These are phyloP conservation scores for Magnolia changhungtana DNA, from an alignment of 164 flowering plant genomes.

Conservation along the genomic window DNA sequence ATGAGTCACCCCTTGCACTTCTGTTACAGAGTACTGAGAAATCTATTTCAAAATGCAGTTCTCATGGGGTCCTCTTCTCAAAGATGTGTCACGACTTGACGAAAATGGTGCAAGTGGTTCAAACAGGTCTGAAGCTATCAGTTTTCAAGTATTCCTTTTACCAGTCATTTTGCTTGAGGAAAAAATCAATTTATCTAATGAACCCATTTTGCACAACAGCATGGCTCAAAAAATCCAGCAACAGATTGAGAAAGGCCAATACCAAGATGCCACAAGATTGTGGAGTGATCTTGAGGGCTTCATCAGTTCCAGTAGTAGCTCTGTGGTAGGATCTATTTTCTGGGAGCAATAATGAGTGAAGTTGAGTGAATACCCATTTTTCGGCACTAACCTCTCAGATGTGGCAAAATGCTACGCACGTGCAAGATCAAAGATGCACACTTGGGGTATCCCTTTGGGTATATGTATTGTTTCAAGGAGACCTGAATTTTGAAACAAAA, in stretches of 20 bases:
- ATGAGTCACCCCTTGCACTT: neutral
- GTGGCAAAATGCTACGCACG: neutral
- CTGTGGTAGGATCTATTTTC: constrained; percentile 47
- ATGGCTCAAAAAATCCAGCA: constrained; percentile 58
- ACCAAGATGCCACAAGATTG: constrained; percentile 47
- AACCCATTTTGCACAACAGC: constrained; percentile 34
- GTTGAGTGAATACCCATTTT: neutral
- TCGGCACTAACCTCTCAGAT: neutral
- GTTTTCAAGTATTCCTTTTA: neutral
- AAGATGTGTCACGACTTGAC: constrained; percentile 77
- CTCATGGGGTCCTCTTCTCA: constrained; percentile 92
- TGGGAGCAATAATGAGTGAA: neutral
- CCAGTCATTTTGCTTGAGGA: neutral
- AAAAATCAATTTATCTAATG: neutral
- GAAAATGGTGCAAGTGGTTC: constrained; percentile 43
- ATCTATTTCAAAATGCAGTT: constrained; percentile 35
- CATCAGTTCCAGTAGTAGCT: constrained; percentile 40
- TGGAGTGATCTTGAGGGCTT: constrained; percentile 56
- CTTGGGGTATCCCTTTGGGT: neutral
- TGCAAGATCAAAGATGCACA: neutral
- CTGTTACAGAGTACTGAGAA: neutral
- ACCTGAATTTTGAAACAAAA: too few species aligned
- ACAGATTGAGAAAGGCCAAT: constrained; percentile 42
- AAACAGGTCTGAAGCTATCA: constrained; percentile 47
- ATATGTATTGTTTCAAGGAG: too few species aligned